These are phyloP conservation scores for Tricholoma sp. DNA, from an alignment of 768 basidiomycete species.

Conservation along the genomic window DNA sequence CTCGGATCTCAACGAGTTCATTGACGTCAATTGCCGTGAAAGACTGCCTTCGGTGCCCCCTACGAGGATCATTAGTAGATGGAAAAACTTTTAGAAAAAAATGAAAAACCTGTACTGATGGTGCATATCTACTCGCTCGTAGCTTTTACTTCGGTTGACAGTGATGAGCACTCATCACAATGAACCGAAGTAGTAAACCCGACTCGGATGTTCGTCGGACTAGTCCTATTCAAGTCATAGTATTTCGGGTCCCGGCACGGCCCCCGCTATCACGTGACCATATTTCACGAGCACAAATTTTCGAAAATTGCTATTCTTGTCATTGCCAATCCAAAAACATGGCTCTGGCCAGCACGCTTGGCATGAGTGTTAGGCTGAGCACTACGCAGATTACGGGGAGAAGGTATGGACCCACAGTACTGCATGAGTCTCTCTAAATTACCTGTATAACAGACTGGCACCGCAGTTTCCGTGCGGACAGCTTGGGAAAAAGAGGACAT, in stretches of 20 bases:
- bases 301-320: neutral
- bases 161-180: no score
- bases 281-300: neutral
- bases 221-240: neutral
- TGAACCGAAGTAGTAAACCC: no score
- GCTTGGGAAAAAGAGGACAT: conserved; percentile 11
- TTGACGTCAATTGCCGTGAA: conserved; percentile 48
- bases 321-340: conserved; percentile 5
- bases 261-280: neutral
- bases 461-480: conserved; percentile 7
- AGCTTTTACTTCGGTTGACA: no score
- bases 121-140: no score
- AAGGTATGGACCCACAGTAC: conserved; percentile 6
- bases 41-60: conserved; percentile 44
- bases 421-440: neutral
- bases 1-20: conserved; percentile 70
- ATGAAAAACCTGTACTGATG: conserved; percentile 11
- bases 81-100: neutral
- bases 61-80: conserved; percentile 8
- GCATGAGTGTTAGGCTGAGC: conserved; percentile 9
- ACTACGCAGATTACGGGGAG: conserved; percentile 9
- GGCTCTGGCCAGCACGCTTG: conserved; percentile 14
- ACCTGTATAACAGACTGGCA: conserved; percentile 5
- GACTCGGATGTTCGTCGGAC: no score
- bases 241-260: neutral